A percentile compares a stretch with the other conserved stretches of the same genome.
Evolutionary conservation across 495 filamentous ascomycete genomes (phyloP).

Genomic region (Penicillium riverlandense): DNA sequence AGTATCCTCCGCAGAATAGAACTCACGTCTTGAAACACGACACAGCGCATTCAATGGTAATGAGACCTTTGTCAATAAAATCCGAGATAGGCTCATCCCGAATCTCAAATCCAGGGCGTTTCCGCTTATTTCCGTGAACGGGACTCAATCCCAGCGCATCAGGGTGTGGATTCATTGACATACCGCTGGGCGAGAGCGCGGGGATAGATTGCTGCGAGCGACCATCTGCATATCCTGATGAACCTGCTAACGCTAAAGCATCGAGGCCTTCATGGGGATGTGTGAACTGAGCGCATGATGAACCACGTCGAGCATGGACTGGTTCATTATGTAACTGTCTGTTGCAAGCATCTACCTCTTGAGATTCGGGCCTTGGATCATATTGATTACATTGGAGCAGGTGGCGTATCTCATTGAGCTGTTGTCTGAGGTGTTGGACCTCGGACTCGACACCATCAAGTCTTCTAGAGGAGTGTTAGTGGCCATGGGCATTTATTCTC

Average conservation of each 20-base stretch:
- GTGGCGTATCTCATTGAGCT: conserved; percentile 22
- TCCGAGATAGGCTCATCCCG: conserved; percentile 26
- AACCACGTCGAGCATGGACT: background rate
- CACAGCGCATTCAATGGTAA: conserved; percentile 24
- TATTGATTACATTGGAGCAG: conserved; percentile 9
- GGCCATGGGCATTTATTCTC: background rate
- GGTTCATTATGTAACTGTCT: background rate
- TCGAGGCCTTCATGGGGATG: background rate
- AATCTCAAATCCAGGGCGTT: conserved; percentile 30
- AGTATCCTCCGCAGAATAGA: too few species aligned
- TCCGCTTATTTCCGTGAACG: conserved; percentile 11
- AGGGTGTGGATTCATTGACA: conserved; percentile 2
- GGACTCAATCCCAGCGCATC: background rate
- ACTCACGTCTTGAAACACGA: conserved; percentile 29
- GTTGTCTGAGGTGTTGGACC: conserved; percentile 18
- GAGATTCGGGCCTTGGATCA: background rate
- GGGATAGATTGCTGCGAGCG: conserved; percentile 6
- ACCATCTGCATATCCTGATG: background rate
- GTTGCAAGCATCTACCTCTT: conserved; percentile 1
- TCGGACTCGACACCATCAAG: conserved; percentile 28
- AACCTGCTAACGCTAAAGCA: background rate
- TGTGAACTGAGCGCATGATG: conserved; percentile 3
- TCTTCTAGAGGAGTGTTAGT: conserved; percentile 11
- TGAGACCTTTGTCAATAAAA: conserved; percentile 30
- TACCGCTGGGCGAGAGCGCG: conserved; percentile 9